Base-by-base conservation (phyloP, 257 asterid species). In the Ehretia macrophylla region DNA sequence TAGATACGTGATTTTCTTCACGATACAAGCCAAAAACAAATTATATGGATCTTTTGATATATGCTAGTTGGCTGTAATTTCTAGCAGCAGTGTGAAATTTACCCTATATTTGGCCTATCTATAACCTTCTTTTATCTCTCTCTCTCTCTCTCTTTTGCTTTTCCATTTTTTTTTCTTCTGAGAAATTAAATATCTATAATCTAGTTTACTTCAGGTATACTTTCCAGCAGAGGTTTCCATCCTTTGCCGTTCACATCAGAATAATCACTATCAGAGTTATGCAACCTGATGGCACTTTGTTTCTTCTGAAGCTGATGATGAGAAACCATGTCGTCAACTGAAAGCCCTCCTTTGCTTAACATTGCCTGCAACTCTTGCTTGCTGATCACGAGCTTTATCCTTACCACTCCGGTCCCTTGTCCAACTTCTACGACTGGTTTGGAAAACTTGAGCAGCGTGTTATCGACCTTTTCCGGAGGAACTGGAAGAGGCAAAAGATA, bases 361-460 rank as follows among this genome's bases (percentile, higher is more conserved):
- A 89, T 77, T n/a, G 75, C 85, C 73, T 75, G 81, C 67, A 86
- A 77, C 69, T 84, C 87, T 59, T 82, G 75, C 77, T 86, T 89
- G 32, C 81, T 75, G 73, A 89, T 80, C 50, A 89, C 71, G 32
- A 89, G 66, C 87, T 89, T 89, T 58, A 89, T 79, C 73, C 94
- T 79, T 72, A 82, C 72, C 3, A 75, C 84, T 22, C 79, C 82
- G 35, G 66, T 50, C 14, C 52, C 59, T 60, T 60, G 65, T 20
- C 53, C 72, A 32, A 53, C 79, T 42, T 80, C 77, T 40, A 56
- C 62, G 2, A 69, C 69, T 8, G 73, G 73, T 6, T 82, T 85
- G 21, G 84, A 59, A 69, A 79, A 69, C 8, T 79, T 65, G 57
- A 77, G 81, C 4, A 21, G 60, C 72, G 62, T 77, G 73, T 72